Evolutionary conservation across 2,329 filamentous ascomycete genomes (phyloP).

Genomic region (Torrubiella hemipterigena): DNA sequence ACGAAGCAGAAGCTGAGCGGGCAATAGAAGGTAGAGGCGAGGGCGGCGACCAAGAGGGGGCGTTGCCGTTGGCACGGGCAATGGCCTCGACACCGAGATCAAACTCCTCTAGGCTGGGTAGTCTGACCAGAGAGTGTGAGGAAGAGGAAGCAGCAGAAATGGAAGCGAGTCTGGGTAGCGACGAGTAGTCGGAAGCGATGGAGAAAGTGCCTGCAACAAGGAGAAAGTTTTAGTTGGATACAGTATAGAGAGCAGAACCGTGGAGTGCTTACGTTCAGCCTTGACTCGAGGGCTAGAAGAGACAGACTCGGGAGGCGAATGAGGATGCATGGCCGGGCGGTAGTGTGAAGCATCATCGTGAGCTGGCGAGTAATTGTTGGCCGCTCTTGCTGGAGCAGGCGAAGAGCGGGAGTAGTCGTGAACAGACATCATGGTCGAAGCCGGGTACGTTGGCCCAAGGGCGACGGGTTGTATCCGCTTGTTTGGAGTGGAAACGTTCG

Average conservation of each 20-base stretch:
- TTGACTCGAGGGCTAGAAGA: constrained; percentile 22
- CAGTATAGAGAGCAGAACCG: no score
- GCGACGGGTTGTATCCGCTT: no score
- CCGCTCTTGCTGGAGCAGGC: background rate
- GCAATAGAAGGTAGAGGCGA: constrained; percentile 16
- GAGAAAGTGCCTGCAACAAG: constrained; percentile 11
- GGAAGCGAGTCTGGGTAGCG: constrained; percentile 12
- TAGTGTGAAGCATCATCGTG: constrained; percentile 11
- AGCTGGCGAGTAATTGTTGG: no score
- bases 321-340: constrained; percentile 11
- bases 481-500: no score
- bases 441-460: no score
- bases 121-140: constrained; percentile 14
- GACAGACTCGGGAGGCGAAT: constrained; percentile 18
- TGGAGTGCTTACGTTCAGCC: constrained; percentile 15
- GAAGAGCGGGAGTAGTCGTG: background rate
- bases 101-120: constrained; percentile 25
- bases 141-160: constrained; percentile 8
- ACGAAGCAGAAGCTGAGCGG: constrained; percentile 10
- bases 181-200: constrained; percentile 12
- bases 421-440: no score
- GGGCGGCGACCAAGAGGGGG: constrained; percentile 14
- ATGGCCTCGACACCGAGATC: constrained; percentile 25
- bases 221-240: background rate
- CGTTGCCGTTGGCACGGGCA: constrained; percentile 17